Evolutionary conservation across 345 rosid species (phyloP).

Genomic region (Erucastrum elatum): DNA sequence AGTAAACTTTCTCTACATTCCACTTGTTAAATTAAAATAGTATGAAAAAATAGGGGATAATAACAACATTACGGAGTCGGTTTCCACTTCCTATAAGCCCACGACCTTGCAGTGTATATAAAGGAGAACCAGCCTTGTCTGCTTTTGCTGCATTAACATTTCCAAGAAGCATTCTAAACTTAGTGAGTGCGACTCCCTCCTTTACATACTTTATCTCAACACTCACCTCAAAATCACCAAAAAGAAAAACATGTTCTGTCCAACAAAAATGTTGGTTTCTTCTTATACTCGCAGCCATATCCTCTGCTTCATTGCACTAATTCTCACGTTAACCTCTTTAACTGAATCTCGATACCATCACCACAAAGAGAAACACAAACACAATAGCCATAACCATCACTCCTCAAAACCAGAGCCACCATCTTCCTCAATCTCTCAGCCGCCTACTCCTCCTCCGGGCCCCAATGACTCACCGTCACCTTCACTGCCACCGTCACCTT

Average conservation of each 20-base stretch:
- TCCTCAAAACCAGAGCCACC: slow-evolving; percentile 37
- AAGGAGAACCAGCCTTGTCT: slow-evolving; percentile 39
- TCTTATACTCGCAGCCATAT: slow-evolving; percentile 17
- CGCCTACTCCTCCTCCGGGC: slow-evolving; percentile 46
- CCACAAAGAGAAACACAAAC: slow-evolving; percentile 46
- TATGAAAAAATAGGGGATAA: neutral
- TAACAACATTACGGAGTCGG: slow-evolving; percentile 20
- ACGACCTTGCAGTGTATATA: slow-evolving; percentile 36
- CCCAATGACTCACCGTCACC: slow-evolving; percentile 39
- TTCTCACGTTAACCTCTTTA: slow-evolving; percentile 39
- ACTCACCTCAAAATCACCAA: slow-evolving; percentile 28
- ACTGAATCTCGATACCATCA: slow-evolving; percentile 51
- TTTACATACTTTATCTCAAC: slow-evolving; percentile 28
- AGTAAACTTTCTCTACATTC: slow-evolving; percentile 23
- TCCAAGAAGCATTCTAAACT: slow-evolving; percentile 35
- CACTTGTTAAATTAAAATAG: slow-evolving; percentile 18
- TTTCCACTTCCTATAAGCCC: slow-evolving; percentile 37
- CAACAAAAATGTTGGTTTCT: slow-evolving; percentile 40
- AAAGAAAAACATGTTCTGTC: neutral
- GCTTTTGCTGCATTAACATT: slow-evolving; percentile 42
- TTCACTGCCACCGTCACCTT: slow-evolving; percentile 36
- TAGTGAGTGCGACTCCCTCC: slow-evolving; percentile 36
- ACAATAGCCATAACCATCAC: slow-evolving; percentile 39
- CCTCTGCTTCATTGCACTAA: slow-evolving; percentile 34
- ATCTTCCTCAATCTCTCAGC: slow-evolving; percentile 34